Evolutionary conservation across 2,329 filamentous ascomycete genomes (phyloP).

Genomic region (Plectosphaerella sp.): DNA sequence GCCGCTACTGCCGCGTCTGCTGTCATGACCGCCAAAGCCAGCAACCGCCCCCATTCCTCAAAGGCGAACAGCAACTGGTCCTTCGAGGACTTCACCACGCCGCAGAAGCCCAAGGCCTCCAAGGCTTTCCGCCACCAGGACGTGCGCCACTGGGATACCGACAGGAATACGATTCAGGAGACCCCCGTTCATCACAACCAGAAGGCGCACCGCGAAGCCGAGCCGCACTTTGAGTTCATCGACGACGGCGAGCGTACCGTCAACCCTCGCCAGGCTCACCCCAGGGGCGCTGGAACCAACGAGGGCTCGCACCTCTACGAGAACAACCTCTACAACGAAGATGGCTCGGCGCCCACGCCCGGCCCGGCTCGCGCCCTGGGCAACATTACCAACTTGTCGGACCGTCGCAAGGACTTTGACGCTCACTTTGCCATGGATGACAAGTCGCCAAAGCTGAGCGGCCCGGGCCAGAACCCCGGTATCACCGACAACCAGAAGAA

Average conservation of each 20-base stretch:
- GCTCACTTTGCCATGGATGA: conserved; percentile 75
- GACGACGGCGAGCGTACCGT: conserved; percentile 65
- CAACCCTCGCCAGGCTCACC: conserved; percentile 40
- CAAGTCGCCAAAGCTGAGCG: conserved; percentile 48
- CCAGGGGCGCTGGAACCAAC: conserved; percentile 57
- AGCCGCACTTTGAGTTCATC: conserved; percentile 77
- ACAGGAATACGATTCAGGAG: conserved; percentile 51
- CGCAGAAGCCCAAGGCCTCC: conserved; percentile 62
- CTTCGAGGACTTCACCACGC: conserved; percentile 84
- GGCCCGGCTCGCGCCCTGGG: conserved; percentile 46
- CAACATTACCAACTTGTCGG: conserved; percentile 68
- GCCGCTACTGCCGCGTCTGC: conserved; percentile 25
- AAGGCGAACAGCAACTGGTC: conserved; percentile 77
- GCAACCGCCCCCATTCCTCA: conserved; percentile 33
- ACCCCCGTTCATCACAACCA: conserved; percentile 52
- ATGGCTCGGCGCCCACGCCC: conserved; percentile 34
- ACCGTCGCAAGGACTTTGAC: conserved; percentile 72
- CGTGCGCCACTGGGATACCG: conserved; percentile 74
- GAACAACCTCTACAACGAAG: conserved; percentile 66
- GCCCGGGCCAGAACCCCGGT: conserved; percentile 30
- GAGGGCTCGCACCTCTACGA: conserved; percentile 70
- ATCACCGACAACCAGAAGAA: conserved; percentile 60
- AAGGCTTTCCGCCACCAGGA: conserved; percentile 63
- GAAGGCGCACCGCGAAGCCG: conserved; percentile 70
- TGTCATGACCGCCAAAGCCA: conserved; percentile 27